These are phyloP conservation scores for Eucalyptus melliodora DNA, from an alignment of 345 rosid species.

Conservation along the genomic window DNA sequence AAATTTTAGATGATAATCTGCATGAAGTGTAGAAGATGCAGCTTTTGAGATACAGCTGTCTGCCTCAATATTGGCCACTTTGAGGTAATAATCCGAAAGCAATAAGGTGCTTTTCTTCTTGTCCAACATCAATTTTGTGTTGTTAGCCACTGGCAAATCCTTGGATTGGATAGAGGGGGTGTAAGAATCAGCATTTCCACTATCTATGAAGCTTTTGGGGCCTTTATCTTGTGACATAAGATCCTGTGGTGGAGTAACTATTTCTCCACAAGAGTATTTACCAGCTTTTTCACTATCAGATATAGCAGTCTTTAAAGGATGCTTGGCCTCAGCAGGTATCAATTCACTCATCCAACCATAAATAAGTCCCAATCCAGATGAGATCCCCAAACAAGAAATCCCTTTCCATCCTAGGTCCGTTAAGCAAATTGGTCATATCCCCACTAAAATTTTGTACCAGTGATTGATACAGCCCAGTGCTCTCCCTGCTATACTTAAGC, in stretches of 20 bases:
- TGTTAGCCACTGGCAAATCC: slow-evolving; percentile 5
- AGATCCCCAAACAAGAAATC: slow-evolving; percentile 4
- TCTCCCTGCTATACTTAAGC: background rate
- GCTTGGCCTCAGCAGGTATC: slow-evolving; percentile 14
- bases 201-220: background rate
- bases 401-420: slow-evolving; percentile 6
- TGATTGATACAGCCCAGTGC: background rate
- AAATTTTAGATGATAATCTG: slow-evolving; percentile 13
- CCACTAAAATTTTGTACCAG: background rate
- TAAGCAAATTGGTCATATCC: background rate
- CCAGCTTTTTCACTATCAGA: slow-evolving; percentile 4
- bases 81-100: slow-evolving; percentile 25
- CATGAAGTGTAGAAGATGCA: slow-evolving; percentile 11
- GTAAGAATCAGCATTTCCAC: slow-evolving; percentile 1
- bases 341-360: slow-evolving; percentile 37
- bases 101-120: slow-evolving; percentile 10
- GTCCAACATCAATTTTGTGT: background rate
- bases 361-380: slow-evolving; percentile 13
- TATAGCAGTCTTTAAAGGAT: background rate
- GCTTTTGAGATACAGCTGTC: slow-evolving; percentile 4
- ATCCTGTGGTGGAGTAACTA: background rate
- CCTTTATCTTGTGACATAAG: slow-evolving; percentile 6
- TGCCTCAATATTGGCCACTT: slow-evolving; percentile 8
- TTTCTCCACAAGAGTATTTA: slow-evolving; percentile 1
- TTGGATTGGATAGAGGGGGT: slow-evolving; percentile 6